Conservation (phyloP, 176 grass and related monocot genomes). For the Tuctoria greenei region DNA sequence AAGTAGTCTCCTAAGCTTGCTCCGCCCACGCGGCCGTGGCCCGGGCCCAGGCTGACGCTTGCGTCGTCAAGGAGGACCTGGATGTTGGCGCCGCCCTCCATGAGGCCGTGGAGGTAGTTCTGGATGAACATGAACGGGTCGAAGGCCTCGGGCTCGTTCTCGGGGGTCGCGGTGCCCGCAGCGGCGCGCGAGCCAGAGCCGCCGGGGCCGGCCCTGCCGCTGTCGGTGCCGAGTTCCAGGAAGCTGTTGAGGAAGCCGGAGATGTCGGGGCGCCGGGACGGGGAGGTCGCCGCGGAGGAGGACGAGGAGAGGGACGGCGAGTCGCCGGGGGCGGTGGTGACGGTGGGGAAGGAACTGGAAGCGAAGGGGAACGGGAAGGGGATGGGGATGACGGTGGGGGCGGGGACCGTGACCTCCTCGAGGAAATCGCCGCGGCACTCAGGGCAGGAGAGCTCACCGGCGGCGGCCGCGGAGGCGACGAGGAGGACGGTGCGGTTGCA, state of each 20-base stretch:
- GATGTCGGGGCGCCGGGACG: slow-evolving; percentile 36
- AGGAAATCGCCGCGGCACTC: slow-evolving; percentile 84
- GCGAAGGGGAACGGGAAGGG: slow-evolving; percentile 44
- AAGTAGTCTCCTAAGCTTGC: slow-evolving; percentile 87
- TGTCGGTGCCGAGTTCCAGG: slow-evolving; percentile 36
- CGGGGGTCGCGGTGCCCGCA: slow-evolving; percentile 43
- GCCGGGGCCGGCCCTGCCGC: slow-evolving; percentile 12
- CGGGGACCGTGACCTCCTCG: slow-evolving; percentile 74
- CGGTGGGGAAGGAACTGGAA: slow-evolving; percentile 12
- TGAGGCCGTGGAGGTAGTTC: slow-evolving; percentile 63
- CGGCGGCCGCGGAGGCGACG: slow-evolving; percentile 39
- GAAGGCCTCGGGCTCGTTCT: slow-evolving; percentile 60
- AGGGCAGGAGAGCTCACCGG: slow-evolving; percentile 68
- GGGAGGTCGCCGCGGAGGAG: slow-evolving; percentile 39
- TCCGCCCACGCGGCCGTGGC: slow-evolving; percentile 54
- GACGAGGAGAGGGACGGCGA: slow-evolving; percentile 50
- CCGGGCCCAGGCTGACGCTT: slow-evolving; percentile 40
- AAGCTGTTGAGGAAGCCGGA: slow-evolving; percentile 41
- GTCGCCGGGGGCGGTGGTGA: slow-evolving; percentile 6
- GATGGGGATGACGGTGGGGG: slow-evolving; percentile 62
- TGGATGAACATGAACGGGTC: slow-evolving; percentile 69
- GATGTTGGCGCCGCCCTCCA: slow-evolving; percentile 72
- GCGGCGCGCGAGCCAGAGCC: slow-evolving; percentile 25
- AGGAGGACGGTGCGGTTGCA: slow-evolving; percentile 83
- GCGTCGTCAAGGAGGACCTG: slow-evolving; percentile 75